Percentiles rank a stretch among this genome's conserved stretches.
phyloP scores from a whole-genome alignment of 495 filamentous ascomycete genomes.

The Lasiosphaeria miniovina region DNA sequence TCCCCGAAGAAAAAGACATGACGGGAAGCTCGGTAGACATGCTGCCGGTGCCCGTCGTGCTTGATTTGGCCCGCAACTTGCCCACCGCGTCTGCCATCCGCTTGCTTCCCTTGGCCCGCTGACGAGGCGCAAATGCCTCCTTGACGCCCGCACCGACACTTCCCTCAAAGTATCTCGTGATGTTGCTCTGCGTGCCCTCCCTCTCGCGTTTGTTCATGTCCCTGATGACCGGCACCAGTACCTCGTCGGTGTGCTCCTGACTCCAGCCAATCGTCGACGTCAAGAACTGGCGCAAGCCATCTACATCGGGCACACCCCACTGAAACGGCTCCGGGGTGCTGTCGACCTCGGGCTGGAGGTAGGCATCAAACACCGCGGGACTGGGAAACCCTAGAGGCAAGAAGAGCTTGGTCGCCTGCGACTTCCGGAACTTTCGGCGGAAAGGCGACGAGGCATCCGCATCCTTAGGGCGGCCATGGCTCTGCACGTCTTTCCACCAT shows the following conservation, averaged over 20 bases:
- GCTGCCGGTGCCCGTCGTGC: slow-evolving; percentile 17
- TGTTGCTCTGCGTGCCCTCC: slow-evolving; percentile 93
- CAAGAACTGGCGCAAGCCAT: slow-evolving; percentile 77
- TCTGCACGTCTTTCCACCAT: slow-evolving; percentile 83
- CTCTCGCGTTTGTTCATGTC: slow-evolving; percentile 86
- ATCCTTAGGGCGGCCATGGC: slow-evolving; percentile 45
- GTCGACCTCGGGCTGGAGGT: slow-evolving; percentile 83
- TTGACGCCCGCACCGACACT: slow-evolving; percentile 38
- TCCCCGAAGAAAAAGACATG: slow-evolving; percentile 3
- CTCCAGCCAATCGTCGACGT: slow-evolving; percentile 95
- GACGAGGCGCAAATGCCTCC: slow-evolving; percentile 76
- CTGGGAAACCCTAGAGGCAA: slow-evolving; percentile 76
- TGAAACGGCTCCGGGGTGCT: slow-evolving; percentile 71
- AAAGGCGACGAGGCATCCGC: slow-evolving; percentile 58
- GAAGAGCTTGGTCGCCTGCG: slow-evolving; percentile 76
- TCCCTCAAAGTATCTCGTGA: slow-evolving; percentile 77
- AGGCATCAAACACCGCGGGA: slow-evolving; percentile 67
- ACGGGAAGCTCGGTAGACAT: slow-evolving; percentile 25
- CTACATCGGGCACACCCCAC: slow-evolving; percentile 93
- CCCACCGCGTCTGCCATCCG: slow-evolving; percentile 80
- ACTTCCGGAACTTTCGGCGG: slow-evolving; percentile 75
- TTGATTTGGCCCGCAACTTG: slow-evolving; percentile 49
- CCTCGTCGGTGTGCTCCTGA: slow-evolving; percentile 86
- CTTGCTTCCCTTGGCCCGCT: slow-evolving; percentile 64
- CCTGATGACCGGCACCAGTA: slow-evolving; percentile 86